Evolutionary conservation across 2,329 filamentous ascomycete genomes (phyloP).

Genomic region (Tetracladium maxilliforme): DNA sequence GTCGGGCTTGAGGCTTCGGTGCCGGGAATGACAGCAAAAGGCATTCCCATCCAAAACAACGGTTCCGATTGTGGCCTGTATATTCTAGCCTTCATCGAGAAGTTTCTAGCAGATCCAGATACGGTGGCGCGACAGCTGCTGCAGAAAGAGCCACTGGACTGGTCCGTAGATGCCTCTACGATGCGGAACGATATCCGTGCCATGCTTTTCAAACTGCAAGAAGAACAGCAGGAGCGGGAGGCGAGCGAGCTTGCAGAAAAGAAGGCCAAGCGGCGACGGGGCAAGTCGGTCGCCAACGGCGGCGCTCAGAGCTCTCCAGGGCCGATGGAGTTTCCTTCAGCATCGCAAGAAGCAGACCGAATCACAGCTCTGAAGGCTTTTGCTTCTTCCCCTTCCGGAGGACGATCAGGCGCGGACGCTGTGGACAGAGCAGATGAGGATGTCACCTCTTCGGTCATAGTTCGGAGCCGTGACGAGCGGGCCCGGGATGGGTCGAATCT

Average conservation of each 20-base stretch:
- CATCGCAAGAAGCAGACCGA: too few relatives aligned
- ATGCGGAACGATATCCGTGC: conserved; percentile 53
- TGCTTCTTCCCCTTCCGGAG: too few relatives aligned
- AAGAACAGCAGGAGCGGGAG: conserved; percentile 31
- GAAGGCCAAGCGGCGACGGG: neutral
- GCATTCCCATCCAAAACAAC: conserved; percentile 70
- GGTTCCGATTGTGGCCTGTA: conserved; percentile 84
- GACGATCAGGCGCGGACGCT: too few relatives aligned
- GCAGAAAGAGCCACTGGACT: conserved; percentile 43
- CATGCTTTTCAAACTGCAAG: conserved; percentile 48
- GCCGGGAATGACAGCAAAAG: conserved; percentile 51
- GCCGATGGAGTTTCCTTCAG: too few relatives aligned
- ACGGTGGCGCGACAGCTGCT: conserved; percentile 54
- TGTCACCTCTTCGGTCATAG: too few relatives aligned
- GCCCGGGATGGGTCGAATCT: too few relatives aligned
- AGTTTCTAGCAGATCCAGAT: conserved; percentile 65
- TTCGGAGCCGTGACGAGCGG: too few relatives aligned
- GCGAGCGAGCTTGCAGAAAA: conserved; percentile 9
- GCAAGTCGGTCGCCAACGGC: too few relatives aligned
- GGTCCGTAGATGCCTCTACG: conserved; percentile 31
- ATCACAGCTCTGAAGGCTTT: too few relatives aligned
- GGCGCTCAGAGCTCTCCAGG: too few relatives aligned
- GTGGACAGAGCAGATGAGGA: too few relatives aligned
- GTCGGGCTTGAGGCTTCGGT: conserved; percentile 13
- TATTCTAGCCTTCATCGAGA: conserved; percentile 68